Base-by-base conservation (phyloP, 192 early-diverging fungal genomes). In the Mortierella alpina region DNA sequence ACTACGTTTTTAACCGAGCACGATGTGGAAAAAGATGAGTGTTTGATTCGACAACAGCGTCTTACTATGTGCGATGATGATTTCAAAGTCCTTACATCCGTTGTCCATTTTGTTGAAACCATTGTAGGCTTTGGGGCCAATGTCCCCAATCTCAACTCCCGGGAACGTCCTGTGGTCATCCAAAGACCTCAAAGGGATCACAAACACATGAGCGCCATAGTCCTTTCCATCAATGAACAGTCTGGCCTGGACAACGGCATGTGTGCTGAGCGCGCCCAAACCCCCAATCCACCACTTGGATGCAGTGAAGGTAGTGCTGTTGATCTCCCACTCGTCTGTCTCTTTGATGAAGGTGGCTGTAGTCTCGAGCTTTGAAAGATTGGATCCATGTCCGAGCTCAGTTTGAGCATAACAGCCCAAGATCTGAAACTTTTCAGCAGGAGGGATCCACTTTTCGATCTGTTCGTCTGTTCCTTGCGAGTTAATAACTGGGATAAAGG, bases 381-480 rank as follows among this genome's bases (percentile, higher is more conserved):
- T 96, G 44, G 91, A 72, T 45, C 77, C 71, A 45, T 83, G 84
- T 22, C 93, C 92, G 23, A 94, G 86, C 78, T 96, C 93, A 8
- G 93, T 96, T 69, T 94, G 93, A 15, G 95, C 93, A 63, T 95
- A 96, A 74, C 92, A 95, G 31, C 93, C 93, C 50, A 95, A 90
- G 73, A 96, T 92, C 59, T 90, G 88, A 67, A 90, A 91, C 48
- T 87, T 86, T 48, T 86, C 78, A 15, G 92, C 93, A 12, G 88
- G 84, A 53, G 86, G 84, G 55, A 93, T 86, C 86, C 93, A 96
- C 63, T 91, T 84, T 54, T 86, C 87, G 60, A 88, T 79, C 76
- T 96, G 95, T 82, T 94, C 93, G 48, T 83, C 82, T 0, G 89
- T 89, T 55, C 90, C 91, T 69, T 93, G 92, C 44, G 88, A 88